Evolutionary conservation across 805 yeast genomes (phyloP).

Genomic region (Metschnikowia cerradonensis): DNA sequence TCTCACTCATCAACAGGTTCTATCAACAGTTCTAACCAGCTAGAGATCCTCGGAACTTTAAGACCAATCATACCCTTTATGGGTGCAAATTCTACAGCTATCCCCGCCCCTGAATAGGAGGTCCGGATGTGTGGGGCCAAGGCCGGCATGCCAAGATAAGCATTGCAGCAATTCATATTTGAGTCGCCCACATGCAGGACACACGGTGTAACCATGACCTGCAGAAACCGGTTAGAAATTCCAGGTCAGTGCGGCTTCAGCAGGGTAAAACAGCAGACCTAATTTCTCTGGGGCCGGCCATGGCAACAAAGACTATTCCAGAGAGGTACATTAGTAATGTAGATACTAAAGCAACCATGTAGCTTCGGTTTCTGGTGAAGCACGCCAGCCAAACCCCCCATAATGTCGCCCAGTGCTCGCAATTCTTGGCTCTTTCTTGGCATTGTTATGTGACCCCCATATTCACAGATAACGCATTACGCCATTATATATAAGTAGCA

Average conservation of each 20-base stretch:
- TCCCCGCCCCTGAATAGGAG: background rate
- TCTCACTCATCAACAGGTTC: too few relatives aligned
- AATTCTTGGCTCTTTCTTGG: constrained; percentile 5
- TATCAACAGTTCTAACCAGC: too few relatives aligned
- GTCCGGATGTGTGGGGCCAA: background rate
- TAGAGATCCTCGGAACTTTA: too few relatives aligned
- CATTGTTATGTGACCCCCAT: background rate
- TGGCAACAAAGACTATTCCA: too few relatives aligned
- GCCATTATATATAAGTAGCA: background rate
- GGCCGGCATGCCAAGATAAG: constrained; percentile 3
- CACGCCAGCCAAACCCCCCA: background rate
- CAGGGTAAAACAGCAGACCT: background rate
- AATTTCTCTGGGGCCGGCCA: too few relatives aligned
- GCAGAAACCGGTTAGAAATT: background rate
- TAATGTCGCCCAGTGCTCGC: background rate
- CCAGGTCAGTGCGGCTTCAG: background rate
- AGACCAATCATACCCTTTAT: background rate
- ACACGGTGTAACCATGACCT: background rate
- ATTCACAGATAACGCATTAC: background rate
- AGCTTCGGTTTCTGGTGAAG: background rate
- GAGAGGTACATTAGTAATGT: background rate
- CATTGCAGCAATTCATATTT: constrained; percentile 2
- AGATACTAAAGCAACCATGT: background rate
- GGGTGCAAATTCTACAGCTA: background rate
- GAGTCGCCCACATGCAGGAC: background rate